phyloP scores from a whole-genome alignment of 768 basidiomycete species.

The Tephrocybe rancida region DNA sequence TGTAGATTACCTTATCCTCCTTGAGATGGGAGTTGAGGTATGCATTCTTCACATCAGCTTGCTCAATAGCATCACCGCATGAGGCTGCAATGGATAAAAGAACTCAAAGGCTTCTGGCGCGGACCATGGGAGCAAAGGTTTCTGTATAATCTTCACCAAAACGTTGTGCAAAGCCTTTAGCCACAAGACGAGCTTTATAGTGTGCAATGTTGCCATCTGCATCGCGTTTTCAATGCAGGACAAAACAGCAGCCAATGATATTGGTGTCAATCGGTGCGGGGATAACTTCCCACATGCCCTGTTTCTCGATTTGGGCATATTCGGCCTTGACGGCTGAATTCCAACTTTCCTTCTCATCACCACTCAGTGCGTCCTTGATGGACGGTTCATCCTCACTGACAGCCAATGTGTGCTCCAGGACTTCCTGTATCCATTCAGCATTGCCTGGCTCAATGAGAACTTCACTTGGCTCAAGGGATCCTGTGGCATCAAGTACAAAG shows the following conservation, averaged over 20 bases:
- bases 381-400: constrained; percentile 13
- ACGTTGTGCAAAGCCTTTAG: constrained; percentile 32
- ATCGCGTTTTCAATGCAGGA: constrained; percentile 21
- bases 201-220: constrained; percentile 19
- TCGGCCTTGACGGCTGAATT: constrained; percentile 17
- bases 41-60: constrained; percentile 22
- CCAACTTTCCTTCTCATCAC: constrained; percentile 17
- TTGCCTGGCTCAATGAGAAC: background rate
- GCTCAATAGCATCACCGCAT: constrained; percentile 14
- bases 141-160: constrained; percentile 34
- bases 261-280: constrained; percentile 14
- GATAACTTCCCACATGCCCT: constrained; percentile 18
- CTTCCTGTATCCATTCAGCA: background rate
- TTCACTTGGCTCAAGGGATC: background rate
- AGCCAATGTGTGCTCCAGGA: background rate
- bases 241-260: constrained; percentile 16
- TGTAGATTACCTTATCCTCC: constrained; percentile 26
- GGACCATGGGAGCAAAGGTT: constrained; percentile 23
- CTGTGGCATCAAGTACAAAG: background rate
- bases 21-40: constrained; percentile 24
- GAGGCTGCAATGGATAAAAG: constrained; percentile 26
- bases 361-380: constrained; percentile 16
- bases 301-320: constrained; percentile 18
- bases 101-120: constrained; percentile 16
- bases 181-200: constrained; percentile 34